phyloP scores from a whole-genome alignment of 345 rosid species.

The Gynandropsis gynandra region DNA sequence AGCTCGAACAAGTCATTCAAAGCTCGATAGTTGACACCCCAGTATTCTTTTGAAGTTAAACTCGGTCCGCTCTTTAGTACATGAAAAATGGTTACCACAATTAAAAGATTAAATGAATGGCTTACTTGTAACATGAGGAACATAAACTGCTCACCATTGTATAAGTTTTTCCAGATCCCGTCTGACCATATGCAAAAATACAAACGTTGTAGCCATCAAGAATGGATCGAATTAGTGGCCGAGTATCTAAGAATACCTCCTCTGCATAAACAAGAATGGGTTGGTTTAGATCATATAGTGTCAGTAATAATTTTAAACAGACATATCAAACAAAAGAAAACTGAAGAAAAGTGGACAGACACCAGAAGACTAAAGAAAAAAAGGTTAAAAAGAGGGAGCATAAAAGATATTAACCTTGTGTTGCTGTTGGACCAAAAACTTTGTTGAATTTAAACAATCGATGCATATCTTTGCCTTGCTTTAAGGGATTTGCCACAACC shows the following conservation, averaged over 20 bases:
- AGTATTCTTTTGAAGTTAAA: conserved; percentile 53
- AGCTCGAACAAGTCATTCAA: conserved; percentile 83
- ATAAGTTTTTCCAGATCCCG: conserved; percentile 90
- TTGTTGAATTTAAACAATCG: conserved; percentile 75
- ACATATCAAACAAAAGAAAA: too few species aligned
- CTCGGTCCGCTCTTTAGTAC: conserved; percentile 68
- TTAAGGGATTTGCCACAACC: conserved; percentile 61
- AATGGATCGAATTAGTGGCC: conserved; percentile 72
- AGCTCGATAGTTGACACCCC: conserved; percentile 94
- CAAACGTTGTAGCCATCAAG: conserved; percentile 88
- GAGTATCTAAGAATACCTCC: conserved; percentile 78
- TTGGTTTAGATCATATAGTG: not conserved
- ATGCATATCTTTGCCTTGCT: conserved; percentile 59
- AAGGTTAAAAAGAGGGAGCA: not conserved
- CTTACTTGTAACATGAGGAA: not conserved
- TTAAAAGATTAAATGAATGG: conserved; percentile 3
- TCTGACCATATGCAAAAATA: conserved; percentile 90
- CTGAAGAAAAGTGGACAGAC: not conserved
- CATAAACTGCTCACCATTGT: conserved; percentile 51
- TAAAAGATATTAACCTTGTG: conserved; percentile 54
- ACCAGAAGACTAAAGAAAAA: not conserved
- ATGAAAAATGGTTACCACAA: conserved; percentile 7
- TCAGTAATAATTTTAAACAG: too few species aligned
- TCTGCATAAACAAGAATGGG: conserved; percentile 29
- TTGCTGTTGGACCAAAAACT: conserved; percentile 62